Conservation (phyloP, 176 grass and related monocot genomes). For the Poa pratensis region DNA sequence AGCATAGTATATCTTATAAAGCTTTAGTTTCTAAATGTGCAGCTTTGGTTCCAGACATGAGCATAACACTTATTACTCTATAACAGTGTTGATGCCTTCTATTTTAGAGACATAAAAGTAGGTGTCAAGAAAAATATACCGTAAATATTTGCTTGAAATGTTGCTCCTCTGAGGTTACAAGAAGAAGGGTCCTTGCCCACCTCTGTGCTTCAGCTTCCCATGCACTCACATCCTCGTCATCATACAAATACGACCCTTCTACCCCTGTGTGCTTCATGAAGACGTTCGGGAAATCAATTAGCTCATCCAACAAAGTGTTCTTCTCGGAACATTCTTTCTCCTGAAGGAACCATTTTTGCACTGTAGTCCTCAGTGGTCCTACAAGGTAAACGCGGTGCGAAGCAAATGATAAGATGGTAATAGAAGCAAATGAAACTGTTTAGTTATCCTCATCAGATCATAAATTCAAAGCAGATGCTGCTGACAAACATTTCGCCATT, state of each 20-base stretch:
- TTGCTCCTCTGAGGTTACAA: conserved; percentile 69
- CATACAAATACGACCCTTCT: conserved; percentile 62
- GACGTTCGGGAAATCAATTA: conserved; percentile 72
- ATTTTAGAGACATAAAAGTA: conserved; percentile 44
- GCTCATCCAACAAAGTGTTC: conserved; percentile 61
- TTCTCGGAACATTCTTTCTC: conserved; percentile 52
- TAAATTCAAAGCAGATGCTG: conserved; percentile 24
- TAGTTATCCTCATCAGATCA: conserved; percentile 14
- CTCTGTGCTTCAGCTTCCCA: conserved; percentile 91
- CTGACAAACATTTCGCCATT: not conserved
- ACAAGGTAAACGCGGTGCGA: conserved; percentile 26
- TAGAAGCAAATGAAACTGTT: not conserved
- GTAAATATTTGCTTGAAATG: conserved; percentile 61
- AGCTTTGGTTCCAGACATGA: not conserved
- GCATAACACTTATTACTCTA: conserved; percentile 20
- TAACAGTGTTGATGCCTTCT: not conserved
- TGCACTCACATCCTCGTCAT: conserved; percentile 83
- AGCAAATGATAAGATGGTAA: conserved; percentile 21
- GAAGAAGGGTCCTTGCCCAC: conserved; percentile 84
- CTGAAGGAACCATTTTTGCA: conserved; percentile 74
- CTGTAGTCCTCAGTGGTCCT: conserved; percentile 68
- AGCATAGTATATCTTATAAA: conserved; percentile 31
- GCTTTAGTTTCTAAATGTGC: no score
- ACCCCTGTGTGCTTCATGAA: conserved; percentile 56
- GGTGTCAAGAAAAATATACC: conserved; percentile 60